Percentiles rank a stretch among this genome's conserved stretches.
Evolutionary conservation across 371 early-diverging fungal species (phyloP).

Genomic region (Rhizopus microsporus): DNA sequence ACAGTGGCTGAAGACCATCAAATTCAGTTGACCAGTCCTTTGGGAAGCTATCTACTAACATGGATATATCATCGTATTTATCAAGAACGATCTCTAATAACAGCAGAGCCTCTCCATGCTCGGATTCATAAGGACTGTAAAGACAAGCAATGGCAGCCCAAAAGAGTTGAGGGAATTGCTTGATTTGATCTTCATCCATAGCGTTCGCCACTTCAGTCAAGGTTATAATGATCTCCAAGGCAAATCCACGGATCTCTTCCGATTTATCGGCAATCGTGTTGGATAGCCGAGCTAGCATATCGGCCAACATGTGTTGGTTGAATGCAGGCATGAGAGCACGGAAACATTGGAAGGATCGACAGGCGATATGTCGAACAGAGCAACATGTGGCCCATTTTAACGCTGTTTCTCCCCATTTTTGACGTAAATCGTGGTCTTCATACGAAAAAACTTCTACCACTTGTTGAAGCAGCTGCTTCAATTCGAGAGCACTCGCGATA

Average conservation of each 20-base stretch:
- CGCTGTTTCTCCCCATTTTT: constrained; percentile 86
- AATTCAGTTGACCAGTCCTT: constrained; percentile 78
- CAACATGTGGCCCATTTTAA: constrained; percentile 92
- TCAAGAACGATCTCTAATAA: constrained; percentile 65
- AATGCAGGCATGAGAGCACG: constrained; percentile 77
- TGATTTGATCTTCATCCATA: constrained; percentile 59
- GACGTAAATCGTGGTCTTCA: constrained; percentile 70
- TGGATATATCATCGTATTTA: constrained; percentile 36
- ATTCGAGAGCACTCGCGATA: constrained; percentile 46
- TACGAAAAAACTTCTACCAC: constrained; percentile 59
- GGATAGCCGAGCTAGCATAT: constrained; percentile 81
- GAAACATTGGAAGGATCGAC: constrained; percentile 87
- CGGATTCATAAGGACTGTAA: constrained; percentile 77
- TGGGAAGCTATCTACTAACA: constrained; percentile 59
- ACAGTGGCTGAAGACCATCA: constrained; percentile 72
- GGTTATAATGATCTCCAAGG: constrained; percentile 82
- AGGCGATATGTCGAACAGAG: constrained; percentile 88
- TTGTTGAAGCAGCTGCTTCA: constrained; percentile 38
- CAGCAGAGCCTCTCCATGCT: constrained; percentile 69
- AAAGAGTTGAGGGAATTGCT: constrained; percentile 77
- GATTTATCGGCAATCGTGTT: constrained; percentile 83
- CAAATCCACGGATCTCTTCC: constrained; percentile 84
- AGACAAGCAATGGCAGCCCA: constrained; percentile 82
- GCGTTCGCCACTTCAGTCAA: constrained; percentile 66
- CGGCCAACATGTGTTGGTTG: constrained; percentile 79